Conservation (phyloP, 306 rosid species). For the Arachis stenosperma region DNA sequence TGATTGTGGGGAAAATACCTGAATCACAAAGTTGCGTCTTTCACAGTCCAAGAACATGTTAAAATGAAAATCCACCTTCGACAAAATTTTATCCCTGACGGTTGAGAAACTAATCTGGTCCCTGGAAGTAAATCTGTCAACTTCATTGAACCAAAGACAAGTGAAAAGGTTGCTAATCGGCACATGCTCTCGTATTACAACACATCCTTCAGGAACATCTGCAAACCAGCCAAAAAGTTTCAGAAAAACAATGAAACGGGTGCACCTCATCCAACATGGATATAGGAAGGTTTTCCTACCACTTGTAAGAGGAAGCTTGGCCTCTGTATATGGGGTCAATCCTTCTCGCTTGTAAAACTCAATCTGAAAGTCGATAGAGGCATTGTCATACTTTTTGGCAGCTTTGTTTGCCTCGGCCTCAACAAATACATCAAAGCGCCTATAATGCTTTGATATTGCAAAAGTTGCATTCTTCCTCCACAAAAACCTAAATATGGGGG, state of each 20-base stretch:
- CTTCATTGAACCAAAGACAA: conserved; percentile 98
- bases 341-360: conserved; percentile 89
- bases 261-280: conserved; percentile 25
- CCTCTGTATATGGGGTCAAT: conserved; percentile 81
- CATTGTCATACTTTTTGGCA: conserved; percentile 84
- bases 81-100: conserved; percentile 71
- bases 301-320: conserved; percentile 90
- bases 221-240: conserved; percentile 46
- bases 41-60: conserved; percentile 94
- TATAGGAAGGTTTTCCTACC: conserved; percentile 60
- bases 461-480: conserved; percentile 96
- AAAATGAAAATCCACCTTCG: conserved; percentile 69
- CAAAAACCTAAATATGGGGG: conserved; percentile 65
- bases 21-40: conserved; percentile 87
- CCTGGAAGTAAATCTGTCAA: conserved; percentile 95
- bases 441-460: conserved; percentile 94
- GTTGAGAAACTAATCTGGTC: conserved; percentile 90
- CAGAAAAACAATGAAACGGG: conserved; percentile 23
- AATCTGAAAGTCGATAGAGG: conserved; percentile 88
- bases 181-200: conserved; percentile 82
- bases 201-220: conserved; percentile 99
- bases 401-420: conserved; percentile 99
- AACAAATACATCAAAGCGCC: conserved; percentile 81
- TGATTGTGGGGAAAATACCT: conserved; percentile 53
- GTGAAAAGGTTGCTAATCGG: conserved; percentile 90